Conservation (phyloP, 345 rosid genomes). For the Punica granatum region DNA sequence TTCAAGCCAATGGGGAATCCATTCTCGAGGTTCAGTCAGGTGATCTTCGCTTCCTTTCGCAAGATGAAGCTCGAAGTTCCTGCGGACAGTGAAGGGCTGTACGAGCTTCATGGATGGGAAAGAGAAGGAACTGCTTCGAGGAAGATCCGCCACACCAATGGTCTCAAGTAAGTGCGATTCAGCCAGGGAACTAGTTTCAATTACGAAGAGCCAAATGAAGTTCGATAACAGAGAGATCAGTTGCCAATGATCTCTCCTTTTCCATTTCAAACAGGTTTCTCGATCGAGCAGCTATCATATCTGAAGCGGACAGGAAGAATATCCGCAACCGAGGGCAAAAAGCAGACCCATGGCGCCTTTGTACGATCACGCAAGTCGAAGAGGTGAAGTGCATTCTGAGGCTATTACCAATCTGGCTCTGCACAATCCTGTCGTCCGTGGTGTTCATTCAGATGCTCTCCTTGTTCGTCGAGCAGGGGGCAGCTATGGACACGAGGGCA, state of each 20-base stretch:
- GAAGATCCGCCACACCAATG: slow-evolving; percentile 8
- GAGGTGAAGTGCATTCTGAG: slow-evolving; percentile 35
- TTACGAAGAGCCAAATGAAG: background rate
- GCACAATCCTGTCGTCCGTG: slow-evolving; percentile 22
- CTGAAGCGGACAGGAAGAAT: background rate
- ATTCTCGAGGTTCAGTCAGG: slow-evolving; percentile 11
- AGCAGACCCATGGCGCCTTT: slow-evolving; percentile 24
- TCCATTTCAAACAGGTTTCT: slow-evolving; percentile 20
- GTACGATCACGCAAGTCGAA: slow-evolving; percentile 35
- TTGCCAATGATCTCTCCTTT: background rate
- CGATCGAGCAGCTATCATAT: slow-evolving; percentile 29
- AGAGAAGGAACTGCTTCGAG: background rate
- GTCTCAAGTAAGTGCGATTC: slow-evolving; percentile 3
- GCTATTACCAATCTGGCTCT: slow-evolving; percentile 31
- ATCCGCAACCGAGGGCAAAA: slow-evolving; percentile 1
- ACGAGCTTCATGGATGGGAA: background rate
- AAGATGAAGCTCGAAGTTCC: slow-evolving; percentile 5
- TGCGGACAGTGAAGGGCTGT: background rate
- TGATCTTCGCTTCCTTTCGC: slow-evolving; percentile 1
- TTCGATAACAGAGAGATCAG: background rate
- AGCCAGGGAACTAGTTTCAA: no score
- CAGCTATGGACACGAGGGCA: slow-evolving; percentile 28
- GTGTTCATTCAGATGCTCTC: slow-evolving; percentile 26
- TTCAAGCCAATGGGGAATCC: background rate
- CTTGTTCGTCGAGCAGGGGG: slow-evolving; percentile 34